Base-by-base conservation (phyloP, 2,329 filamentous ascomycete genomes). In the Pyrenochaeta sp. region DNA sequence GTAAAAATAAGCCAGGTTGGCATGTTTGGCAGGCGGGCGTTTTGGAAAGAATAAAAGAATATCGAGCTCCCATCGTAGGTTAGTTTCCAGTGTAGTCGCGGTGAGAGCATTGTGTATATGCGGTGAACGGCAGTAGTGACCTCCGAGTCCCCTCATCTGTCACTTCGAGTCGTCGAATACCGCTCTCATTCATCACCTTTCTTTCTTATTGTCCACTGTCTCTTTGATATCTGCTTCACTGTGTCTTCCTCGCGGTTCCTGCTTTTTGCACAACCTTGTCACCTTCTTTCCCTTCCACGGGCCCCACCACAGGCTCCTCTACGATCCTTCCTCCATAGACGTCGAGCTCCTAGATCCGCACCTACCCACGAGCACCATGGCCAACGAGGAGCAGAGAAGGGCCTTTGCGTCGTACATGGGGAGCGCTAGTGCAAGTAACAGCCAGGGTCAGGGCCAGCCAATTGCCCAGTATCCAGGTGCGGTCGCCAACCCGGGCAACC, bases 341-440 rank as follows among this genome's bases (percentile, higher is more conserved):
- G 28, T 50, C 43, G 24, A 45, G 36, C 30, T 46, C 61, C 37
- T 54, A 59, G 58, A 42, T 50, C 51, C 46, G 63, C 64, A 48
- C 61, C 56, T 69, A 56, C 65, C 42, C 58, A 49, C 37, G 47
- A 54, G 40, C 57, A 64, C 43, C 44, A 72, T 73, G 71, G 67
- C 67, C 28, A 69, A 68, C 52, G 72, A 72, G 42, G 72, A 74
- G 58, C 69, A 73, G 50, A 58, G 65, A 51, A 67, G 62, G 49
- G 72, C 71, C 6, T 75, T 73, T 56, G 64, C 65, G 37, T 65
- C 68, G 49, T 74, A 72, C 52, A 73, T 75, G 72, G 65, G 71
- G 58, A 61, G 53, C 22, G 58, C 61, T 28, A 45, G 57, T 19
- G 42, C 37, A 22, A 27, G 47, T 34, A 52, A 40, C 48, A 25